Conservation (phyloP, 2,329 filamentous ascomycete species). For the Fusarium sp. region DNA sequence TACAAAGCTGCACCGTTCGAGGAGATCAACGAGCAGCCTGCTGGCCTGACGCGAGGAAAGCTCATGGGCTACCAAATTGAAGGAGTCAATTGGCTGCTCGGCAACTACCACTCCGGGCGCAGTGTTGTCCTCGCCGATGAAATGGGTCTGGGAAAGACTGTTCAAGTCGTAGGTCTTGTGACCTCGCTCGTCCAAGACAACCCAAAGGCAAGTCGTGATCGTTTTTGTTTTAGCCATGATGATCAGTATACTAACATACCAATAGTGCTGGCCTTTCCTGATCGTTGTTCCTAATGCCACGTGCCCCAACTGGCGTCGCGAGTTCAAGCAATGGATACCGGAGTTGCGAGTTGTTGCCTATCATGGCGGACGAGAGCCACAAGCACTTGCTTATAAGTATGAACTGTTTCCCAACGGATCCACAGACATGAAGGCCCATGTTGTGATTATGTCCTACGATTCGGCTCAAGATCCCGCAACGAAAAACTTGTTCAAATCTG, state of each 20-base stretch:
- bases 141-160: conserved; percentile 98
- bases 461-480: conserved; percentile 80
- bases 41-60: conserved; percentile 77
- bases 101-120: conserved; percentile 83
- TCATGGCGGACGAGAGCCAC: conserved; percentile 80
- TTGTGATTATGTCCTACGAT: conserved; percentile 96
- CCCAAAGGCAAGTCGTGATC: conserved; percentile 57
- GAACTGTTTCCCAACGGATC: conserved; percentile 81
- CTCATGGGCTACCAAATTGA: conserved; percentile 95
- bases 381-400: conserved; percentile 81
- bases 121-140: conserved; percentile 96
- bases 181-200: conserved; percentile 74
- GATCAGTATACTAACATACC: conserved; percentile 23
- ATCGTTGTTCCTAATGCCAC: conserved; percentile 95
- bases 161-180: conserved; percentile 88
- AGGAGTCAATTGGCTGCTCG: conserved; percentile 94
- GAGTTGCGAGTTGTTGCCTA: conserved; percentile 90
- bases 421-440: conserved; percentile 82
- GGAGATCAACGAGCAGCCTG: conserved; percentile 77
- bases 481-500: conserved; percentile 71
- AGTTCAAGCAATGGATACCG: conserved; percentile 94
- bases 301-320: conserved; percentile 96
- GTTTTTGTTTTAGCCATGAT: neutral
- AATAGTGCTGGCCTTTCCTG: conserved; percentile 85
- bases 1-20: conserved; percentile 75